Conservation (phyloP, 2,329 filamentous ascomycete species). For the Fusarium fujikuroi region DNA sequence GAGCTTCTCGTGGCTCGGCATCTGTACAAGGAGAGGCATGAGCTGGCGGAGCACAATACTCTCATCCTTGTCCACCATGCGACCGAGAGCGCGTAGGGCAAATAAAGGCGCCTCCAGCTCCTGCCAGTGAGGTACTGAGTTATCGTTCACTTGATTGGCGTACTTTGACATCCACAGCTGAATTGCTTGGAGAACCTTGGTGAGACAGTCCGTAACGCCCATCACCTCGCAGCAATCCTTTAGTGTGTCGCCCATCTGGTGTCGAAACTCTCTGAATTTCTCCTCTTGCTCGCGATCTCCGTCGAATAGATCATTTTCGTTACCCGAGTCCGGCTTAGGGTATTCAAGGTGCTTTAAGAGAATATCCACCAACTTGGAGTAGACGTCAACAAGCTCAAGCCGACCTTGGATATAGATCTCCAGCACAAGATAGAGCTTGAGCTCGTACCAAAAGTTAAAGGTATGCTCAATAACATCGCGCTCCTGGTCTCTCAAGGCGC, state of each 20-base stretch:
- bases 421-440: conserved; percentile 94
- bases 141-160: conserved; percentile 76
- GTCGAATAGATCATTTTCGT: conserved; percentile 88
- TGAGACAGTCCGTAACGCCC: conserved; percentile 88
- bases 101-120: conserved; percentile 95
- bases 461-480: conserved; percentile 93
- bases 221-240: conserved; percentile 98
- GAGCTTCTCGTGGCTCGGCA: conserved; percentile 96
- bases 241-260: conserved; percentile 96
- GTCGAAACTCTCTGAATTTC: conserved; percentile 95
- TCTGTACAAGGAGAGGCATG: conserved; percentile 92
- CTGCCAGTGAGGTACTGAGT: conserved; percentile 92
- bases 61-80: conserved; percentile 94
- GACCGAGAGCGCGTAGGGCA: conserved; percentile 93
- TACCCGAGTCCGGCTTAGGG: conserved; percentile 77
- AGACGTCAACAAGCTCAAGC: conserved; percentile 80
- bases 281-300: conserved; percentile 96
- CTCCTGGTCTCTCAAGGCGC: conserved; percentile 85
- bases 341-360: conserved; percentile 92
- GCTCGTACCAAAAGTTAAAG: conserved; percentile 97
- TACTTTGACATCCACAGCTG: conserved; percentile 89
- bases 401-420: conserved; percentile 89
- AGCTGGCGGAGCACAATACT: conserved; percentile 87
- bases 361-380: conserved; percentile 89
- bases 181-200: conserved; percentile 87